These are phyloP conservation scores for Backusella tarrabulga DNA, from an alignment of 192 early-diverging fungal genomes.

Conservation along the genomic window DNA sequence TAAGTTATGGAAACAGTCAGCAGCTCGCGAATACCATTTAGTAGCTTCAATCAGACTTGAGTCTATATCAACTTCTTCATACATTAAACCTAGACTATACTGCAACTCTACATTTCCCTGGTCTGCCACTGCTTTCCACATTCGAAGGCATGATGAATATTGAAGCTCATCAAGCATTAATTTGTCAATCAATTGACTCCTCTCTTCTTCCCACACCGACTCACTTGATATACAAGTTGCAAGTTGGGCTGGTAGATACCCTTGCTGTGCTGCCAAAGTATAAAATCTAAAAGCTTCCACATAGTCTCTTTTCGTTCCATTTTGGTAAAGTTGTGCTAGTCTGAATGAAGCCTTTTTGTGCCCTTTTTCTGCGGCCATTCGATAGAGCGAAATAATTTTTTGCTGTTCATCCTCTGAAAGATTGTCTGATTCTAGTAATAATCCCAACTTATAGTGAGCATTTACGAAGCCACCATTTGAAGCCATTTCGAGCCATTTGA, in stretches of 20 bases:
- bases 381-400: too few relatives aligned
- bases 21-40: background rate
- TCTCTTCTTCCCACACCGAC: background rate
- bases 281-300: background rate
- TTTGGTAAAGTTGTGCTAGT: too few relatives aligned
- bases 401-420: too few relatives aligned
- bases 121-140: background rate
- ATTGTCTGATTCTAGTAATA: too few relatives aligned
- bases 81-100: background rate
- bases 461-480: too few relatives aligned
- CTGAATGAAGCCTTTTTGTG: too few relatives aligned
- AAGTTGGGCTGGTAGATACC: background rate
- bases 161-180: background rate
- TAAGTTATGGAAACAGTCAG: background rate
- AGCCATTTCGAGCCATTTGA: too few relatives aligned
- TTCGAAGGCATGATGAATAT: background rate
- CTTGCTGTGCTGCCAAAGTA: background rate
- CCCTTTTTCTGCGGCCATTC: too few relatives aligned
- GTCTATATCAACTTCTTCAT: background rate
- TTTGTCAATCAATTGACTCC: accelerated
- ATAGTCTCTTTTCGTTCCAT: background rate
- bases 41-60: background rate
- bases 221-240: background rate
- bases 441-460: too few relatives aligned
- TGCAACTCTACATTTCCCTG: background rate